Percentiles rank a stretch among this genome's conserved stretches.
Conservation (phyloP, 331 rosid species). For the Quercus phellos region DNA sequence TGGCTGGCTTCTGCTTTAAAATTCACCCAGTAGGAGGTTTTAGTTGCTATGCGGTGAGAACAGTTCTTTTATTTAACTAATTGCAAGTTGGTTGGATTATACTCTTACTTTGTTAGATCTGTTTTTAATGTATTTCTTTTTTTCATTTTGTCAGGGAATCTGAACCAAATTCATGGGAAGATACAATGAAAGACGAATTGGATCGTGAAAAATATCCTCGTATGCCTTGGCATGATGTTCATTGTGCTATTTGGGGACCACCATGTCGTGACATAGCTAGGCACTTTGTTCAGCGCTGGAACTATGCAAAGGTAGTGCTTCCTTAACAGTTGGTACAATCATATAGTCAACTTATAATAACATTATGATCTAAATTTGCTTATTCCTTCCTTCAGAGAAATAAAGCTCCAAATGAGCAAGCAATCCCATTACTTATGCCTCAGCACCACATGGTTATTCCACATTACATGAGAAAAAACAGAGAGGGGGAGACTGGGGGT, state of each 20-base stretch:
- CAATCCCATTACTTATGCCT: conserved; percentile 97
- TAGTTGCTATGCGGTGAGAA: conserved; percentile 13
- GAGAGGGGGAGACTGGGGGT: conserved; percentile 45
- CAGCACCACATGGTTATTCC: conserved; percentile 99
- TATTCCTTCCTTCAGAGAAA: conserved; percentile 56
- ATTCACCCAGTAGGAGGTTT: conserved; percentile 14
- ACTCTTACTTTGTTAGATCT: conserved; percentile 4
- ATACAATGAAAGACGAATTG: conserved; percentile 92
- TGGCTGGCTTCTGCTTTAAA: conserved; percentile 7
- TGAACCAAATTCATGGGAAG: conserved; percentile 99
- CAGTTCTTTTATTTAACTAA: background rate
- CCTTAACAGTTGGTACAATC: background rate
- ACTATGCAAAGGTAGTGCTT: conserved; percentile 82
- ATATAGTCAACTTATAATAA: conserved; percentile 12
- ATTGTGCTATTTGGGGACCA: conserved; percentile 98
- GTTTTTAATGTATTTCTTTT: conserved; percentile 2
- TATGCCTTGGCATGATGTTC: conserved; percentile 99
- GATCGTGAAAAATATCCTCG: conserved; percentile 88
- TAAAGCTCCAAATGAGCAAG: conserved; percentile 92
- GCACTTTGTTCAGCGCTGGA: conserved; percentile 99
- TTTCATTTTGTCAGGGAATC: conserved; percentile 63
- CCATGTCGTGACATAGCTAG: conserved; percentile 98
- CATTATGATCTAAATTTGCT: conserved; percentile 20
- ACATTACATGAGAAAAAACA: conserved; percentile 76
- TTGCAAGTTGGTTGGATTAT: conserved; percentile 10